Base-by-base conservation (phyloP, 2,329 filamentous ascomycete species). In the Pseudodiploospora longispora region DNA sequence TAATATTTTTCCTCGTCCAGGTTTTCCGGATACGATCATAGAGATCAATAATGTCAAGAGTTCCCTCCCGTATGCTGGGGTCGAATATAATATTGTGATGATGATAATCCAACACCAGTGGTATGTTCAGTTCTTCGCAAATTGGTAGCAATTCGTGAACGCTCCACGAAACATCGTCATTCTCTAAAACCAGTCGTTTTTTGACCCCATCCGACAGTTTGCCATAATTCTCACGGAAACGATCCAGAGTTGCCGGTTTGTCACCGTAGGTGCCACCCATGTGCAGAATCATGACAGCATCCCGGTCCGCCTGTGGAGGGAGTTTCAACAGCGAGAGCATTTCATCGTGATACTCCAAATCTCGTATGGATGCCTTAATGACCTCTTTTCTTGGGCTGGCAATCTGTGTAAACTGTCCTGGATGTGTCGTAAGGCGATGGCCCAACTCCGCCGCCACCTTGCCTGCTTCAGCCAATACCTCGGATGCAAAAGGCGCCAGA, bases 51-150 rank as follows among this genome's bases (percentile, higher is more conserved):
- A 97, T 88, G 54, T 95, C 90, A 19, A 78, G 71, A 0, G 89
- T 95, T 1, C 90, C 89, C 64, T 95, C 90, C 3, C 89, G 82
- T 2, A 94, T 66, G 5, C 70, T 71, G 0, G 75, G 58, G 59
- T 95, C 86, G 55, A 95, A 95, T 6, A 95, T 68, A 53, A 97
- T 96, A 61, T 96, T 96, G 70, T 97, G 87, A 55, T 97, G 91
- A 58, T 97, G 91, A 54, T 80, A 97, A 62, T 97, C 91, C 8
- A 97, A 80, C 1, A 95, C 90, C 0, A 96, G 66, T 0, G 91
- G 91, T 34, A 97, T 95, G 59, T 91, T 86, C n/a, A 96, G 71
- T 63, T 95, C 89, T 62, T 97, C 86, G 59, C 91, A 97, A 0
- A 95, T 70, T 0, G 91, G 90, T 0, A 97, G 71, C 5, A 97